phyloP scores from a whole-genome alignment of 2,329 filamentous ascomycete genomes.

The Diplodia intermedia region DNA sequence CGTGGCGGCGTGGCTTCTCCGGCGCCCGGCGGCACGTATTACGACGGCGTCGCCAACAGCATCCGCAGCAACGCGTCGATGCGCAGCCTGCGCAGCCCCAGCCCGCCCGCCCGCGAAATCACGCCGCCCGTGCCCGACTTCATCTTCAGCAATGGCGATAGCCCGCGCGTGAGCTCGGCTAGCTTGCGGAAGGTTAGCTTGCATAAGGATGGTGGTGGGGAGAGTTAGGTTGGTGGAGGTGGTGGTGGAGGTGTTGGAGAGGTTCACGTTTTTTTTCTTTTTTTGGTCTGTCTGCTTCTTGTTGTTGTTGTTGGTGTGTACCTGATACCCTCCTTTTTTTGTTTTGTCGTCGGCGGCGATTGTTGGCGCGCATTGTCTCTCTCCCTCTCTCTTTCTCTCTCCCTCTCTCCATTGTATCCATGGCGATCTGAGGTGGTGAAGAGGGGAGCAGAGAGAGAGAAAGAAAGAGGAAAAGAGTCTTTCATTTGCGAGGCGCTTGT shows the following conservation, averaged over 20 bases:
- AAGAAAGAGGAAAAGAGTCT: neutral
- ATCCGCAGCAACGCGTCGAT: slow-evolving; percentile 21
- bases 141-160: slow-evolving; percentile 51
- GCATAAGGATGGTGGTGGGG: slow-evolving; percentile 29
- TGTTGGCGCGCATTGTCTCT: neutral
- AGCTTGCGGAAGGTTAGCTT: slow-evolving; percentile 42
- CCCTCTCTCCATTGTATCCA: no score
- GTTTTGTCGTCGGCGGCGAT: neutral
- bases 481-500: neutral
- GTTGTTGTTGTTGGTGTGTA: neutral
- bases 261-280: neutral
- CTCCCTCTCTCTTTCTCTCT: neutral
- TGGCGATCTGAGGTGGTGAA: neutral
- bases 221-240: neutral
- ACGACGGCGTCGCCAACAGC: slow-evolving; percentile 35
- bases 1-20: slow-evolving; percentile 37
- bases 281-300: neutral
- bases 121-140: slow-evolving; percentile 54
- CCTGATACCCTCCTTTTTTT: slow-evolving; percentile 27
- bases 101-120: slow-evolving; percentile 48
- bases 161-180: slow-evolving; percentile 48
- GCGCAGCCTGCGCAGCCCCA: slow-evolving; percentile 33
- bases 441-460: no score
- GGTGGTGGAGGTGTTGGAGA: neutral
- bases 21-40: slow-evolving; percentile 7